phyloP scores from a whole-genome alignment of 306 rosid genomes.

The Heteromeles arbutifolia region DNA sequence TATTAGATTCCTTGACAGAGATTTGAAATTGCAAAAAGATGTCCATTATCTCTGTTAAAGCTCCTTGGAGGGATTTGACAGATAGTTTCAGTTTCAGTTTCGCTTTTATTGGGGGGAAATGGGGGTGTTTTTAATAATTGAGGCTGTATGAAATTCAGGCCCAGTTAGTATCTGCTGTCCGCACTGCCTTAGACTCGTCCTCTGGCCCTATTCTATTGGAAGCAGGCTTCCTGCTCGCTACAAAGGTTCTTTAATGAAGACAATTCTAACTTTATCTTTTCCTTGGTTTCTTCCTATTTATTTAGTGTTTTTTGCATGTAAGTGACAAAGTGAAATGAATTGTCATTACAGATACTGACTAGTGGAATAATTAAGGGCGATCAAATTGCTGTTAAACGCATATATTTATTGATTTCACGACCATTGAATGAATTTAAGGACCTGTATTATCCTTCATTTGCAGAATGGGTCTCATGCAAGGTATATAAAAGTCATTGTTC shows the following conservation, averaged over 20 bases:
- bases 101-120: background rate
- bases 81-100: background rate
- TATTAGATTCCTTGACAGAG: background rate
- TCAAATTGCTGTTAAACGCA: slow-evolving; percentile 82
- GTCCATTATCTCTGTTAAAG: background rate
- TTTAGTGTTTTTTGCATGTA: background rate
- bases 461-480: slow-evolving; percentile 99
- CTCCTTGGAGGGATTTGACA: slow-evolving; percentile 5
- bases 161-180: slow-evolving; percentile 93
- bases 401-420: slow-evolving; percentile 84
- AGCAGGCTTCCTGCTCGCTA: slow-evolving; percentile 93
- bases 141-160: slow-evolving; percentile 53
- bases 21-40: background rate
- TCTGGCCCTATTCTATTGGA: slow-evolving; percentile 91
- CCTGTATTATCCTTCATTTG: slow-evolving; percentile 96
- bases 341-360: slow-evolving; percentile 65
- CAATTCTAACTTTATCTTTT: slow-evolving; percentile 8
- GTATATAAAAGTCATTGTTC: slow-evolving; percentile 27
- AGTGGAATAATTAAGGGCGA: slow-evolving; percentile 93
- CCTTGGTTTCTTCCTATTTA: slow-evolving; percentile 1
- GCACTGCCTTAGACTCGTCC: slow-evolving; percentile 80
- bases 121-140: slow-evolving; percentile 11
- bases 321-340: slow-evolving; percentile 1
- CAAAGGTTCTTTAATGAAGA: slow-evolving; percentile 52
- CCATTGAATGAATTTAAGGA: slow-evolving; percentile 79